Percentiles rank a stretch among this genome's conserved stretches.
These are phyloP conservation scores for Lyophyllum decastes DNA, from an alignment of 768 basidiomycete species.

Conservation along the genomic window DNA sequence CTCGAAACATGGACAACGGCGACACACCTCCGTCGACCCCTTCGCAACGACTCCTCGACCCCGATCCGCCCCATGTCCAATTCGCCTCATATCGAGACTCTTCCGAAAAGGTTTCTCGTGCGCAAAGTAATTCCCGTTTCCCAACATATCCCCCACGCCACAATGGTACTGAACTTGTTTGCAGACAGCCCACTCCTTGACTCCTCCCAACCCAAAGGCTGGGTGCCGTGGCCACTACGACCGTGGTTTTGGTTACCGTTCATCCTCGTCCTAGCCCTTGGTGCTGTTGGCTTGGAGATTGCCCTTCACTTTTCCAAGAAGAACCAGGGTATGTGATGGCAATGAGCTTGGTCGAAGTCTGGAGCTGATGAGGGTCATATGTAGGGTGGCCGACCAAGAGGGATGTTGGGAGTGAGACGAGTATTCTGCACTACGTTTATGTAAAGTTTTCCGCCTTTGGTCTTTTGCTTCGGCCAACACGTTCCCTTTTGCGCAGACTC, in stretches of 20 bases:
- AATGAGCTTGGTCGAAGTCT: neutral
- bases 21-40: slow-evolving; percentile 19
- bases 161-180: neutral
- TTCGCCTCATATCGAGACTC: slow-evolving; percentile 22
- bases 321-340: slow-evolving; percentile 36
- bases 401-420: slow-evolving; percentile 29
- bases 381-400: slow-evolving; percentile 46
- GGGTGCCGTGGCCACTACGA: slow-evolving; percentile 47
- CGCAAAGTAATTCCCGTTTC: neutral
- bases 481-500: slow-evolving; percentile 34
- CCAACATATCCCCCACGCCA: too few relatives aligned
- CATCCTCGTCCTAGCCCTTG: slow-evolving; percentile 34
- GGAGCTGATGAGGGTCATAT: neutral
- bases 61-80: slow-evolving; percentile 17
- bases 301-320: slow-evolving; percentile 47
- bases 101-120: neutral
- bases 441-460: slow-evolving; percentile 32
- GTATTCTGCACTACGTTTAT: slow-evolving; percentile 54
- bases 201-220: slow-evolving; percentile 16
- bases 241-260: slow-evolving; percentile 49
- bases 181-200: neutral
- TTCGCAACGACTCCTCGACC: slow-evolving; percentile 13
- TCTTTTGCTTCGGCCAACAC: slow-evolving; percentile 1
- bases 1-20: neutral
- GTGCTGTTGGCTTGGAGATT: slow-evolving; percentile 47